A percentile compares a stretch with the other conserved stretches of the same genome.
Evolutionary conservation across 768 basidiomycete species (phyloP).

Genomic region (Calocera viscosa): DNA sequence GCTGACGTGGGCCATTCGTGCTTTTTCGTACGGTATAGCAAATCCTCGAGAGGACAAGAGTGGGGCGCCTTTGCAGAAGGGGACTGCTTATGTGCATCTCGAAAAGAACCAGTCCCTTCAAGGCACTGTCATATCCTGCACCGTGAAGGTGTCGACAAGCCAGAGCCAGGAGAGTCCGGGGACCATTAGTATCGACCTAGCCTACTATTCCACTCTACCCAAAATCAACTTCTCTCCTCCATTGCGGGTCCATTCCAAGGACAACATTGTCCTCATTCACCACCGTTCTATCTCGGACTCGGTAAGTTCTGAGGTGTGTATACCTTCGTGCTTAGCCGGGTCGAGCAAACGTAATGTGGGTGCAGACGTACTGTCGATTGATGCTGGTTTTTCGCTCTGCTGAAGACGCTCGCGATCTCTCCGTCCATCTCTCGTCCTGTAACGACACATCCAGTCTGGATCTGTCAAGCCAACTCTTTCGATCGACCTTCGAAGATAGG

Average conservation of each 20-base stretch:
- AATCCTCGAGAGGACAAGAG: not conserved
- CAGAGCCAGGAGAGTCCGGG: not conserved
- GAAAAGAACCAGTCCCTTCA: not conserved
- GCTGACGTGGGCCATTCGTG: not conserved
- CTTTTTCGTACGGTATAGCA: not conserved
- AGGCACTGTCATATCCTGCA: not conserved
- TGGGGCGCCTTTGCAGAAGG: not conserved
- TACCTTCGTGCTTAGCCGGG: not conserved
- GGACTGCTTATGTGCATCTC: not conserved
- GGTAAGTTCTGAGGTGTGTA: not conserved
- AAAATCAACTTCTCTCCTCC: not conserved
- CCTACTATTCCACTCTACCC: not conserved
- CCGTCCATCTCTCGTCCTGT: not conserved
- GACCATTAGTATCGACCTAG: not conserved
- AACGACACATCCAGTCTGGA: not conserved
- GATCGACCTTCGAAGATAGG: too few species aligned
- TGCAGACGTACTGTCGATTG: not conserved
- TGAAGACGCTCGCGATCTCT: not conserved
- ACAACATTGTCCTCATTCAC: not conserved
- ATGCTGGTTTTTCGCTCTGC: not conserved
- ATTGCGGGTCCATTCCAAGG: not conserved
- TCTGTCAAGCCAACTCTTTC: too few species aligned
- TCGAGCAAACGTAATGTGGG: not conserved
- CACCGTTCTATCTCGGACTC: not conserved
- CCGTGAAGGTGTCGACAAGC: not conserved